Percentiles rank a stretch among this genome's conserved stretches.
These are phyloP conservation scores for Fusarium pseudocircinatum DNA, from an alignment of 2,329 filamentous ascomycete species.

Conservation along the genomic window DNA sequence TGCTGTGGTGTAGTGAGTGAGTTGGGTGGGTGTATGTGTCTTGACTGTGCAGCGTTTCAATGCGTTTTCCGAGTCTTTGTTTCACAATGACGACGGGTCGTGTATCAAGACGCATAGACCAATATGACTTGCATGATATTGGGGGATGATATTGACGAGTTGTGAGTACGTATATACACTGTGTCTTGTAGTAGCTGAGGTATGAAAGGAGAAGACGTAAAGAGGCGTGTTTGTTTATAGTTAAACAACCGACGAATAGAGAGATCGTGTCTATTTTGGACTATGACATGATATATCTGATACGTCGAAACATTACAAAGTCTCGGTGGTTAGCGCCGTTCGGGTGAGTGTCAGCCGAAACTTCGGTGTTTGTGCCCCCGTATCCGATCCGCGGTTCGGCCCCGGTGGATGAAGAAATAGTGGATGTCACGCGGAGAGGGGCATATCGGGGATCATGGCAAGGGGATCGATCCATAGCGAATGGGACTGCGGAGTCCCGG, in stretches of 20 bases:
- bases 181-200: not conserved
- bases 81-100: slow-evolving; percentile 22
- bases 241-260: not conserved
- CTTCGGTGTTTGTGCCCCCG: not conserved
- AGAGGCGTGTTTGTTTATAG: not conserved
- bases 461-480: slow-evolving; percentile 3
- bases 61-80: slow-evolving; percentile 25
- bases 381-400: slow-evolving; percentile 30
- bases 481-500: not conserved
- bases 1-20: not conserved
- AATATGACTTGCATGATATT: slow-evolving; percentile 14
- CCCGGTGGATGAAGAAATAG: slow-evolving; percentile 8
- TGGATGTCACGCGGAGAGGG: slow-evolving; percentile 4
- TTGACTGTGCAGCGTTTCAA: slow-evolving; percentile 12
- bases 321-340: not conserved
- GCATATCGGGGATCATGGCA: not conserved
- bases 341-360: slow-evolving; percentile 11
- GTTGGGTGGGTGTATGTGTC: slow-evolving; percentile 13
- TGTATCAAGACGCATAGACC: not conserved
- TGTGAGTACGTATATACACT: not conserved
- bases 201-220: no score
- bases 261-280: not conserved
- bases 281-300: not conserved
- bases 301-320: not conserved
- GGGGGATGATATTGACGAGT: not conserved